Evolutionary conservation across 495 filamentous ascomycete species (phyloP).

Genomic region (Penicillium cinerascens): DNA sequence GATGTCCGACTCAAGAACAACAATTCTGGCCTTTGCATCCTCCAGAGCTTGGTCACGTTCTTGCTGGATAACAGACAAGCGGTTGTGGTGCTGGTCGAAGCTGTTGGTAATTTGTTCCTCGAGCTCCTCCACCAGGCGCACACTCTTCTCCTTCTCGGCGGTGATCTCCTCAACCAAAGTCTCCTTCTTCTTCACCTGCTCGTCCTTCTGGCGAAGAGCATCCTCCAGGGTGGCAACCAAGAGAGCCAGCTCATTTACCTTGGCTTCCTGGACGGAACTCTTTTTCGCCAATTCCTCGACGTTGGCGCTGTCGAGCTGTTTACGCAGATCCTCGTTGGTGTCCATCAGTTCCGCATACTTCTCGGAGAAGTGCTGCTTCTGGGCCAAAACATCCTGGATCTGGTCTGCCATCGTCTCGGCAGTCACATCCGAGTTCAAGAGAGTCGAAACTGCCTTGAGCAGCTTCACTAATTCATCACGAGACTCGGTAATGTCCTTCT

Average conservation of each 20-base stretch:
- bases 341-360: slow-evolving; percentile 45
- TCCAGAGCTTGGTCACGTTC: slow-evolving; percentile 50
- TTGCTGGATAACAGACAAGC: slow-evolving; percentile 64
- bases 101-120: slow-evolving; percentile 95
- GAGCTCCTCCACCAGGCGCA: slow-evolving; percentile 86
- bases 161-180: slow-evolving; percentile 55
- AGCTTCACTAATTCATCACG: slow-evolving; percentile 66
- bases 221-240: slow-evolving; percentile 56
- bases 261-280: slow-evolving; percentile 37
- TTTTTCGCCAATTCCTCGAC: slow-evolving; percentile 37
- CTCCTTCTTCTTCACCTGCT: slow-evolving; percentile 68
- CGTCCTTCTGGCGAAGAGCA: slow-evolving; percentile 65
- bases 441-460: slow-evolving; percentile 44
- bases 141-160: slow-evolving; percentile 75
- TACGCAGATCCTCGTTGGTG: slow-evolving; percentile 42
- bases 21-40: slow-evolving; percentile 45
- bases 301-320: slow-evolving; percentile 49
- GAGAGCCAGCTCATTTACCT: slow-evolving; percentile 48
- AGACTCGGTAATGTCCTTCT: slow-evolving; percentile 66
- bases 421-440: slow-evolving; percentile 49
- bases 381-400: slow-evolving; percentile 43
- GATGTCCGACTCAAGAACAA: slow-evolving; percentile 48
- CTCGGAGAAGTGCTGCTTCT: slow-evolving; percentile 45
- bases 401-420: slow-evolving; percentile 44
- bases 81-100: slow-evolving; percentile 91